Evolutionary conservation across 1,284 basidiomycete genomes (phyloP), one percentile per base, ranked within the genome.

Genomic region (Austropuccinia psidii): DNA sequence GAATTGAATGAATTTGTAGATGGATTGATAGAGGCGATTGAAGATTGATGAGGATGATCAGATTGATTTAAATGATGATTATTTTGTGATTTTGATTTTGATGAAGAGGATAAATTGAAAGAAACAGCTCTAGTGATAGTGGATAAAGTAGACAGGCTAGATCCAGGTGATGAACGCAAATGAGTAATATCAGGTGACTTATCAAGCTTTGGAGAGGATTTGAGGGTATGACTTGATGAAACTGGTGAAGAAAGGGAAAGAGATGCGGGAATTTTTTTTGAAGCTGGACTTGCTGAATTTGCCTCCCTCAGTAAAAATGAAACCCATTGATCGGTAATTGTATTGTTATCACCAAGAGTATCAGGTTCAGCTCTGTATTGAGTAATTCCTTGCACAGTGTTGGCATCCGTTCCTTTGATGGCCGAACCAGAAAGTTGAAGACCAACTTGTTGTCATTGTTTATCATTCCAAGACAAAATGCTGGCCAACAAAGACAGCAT

Each of bases 401-500:
- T n/a, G n/a, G n/a, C n/a, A 21, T 11, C 54, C 55, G 8, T 35
- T 24, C 43, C 39, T 55, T n/a, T 24, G 45, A 58, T 65, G 8
- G 78, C 74, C 21, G 78, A 74, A 6, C 82, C 83, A 9, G 82
- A 81, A 15, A 89, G 85, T 80, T 91, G 90, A 60, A 97, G 81
- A 0, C 95, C 95, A 0, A 94, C 95, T 75, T 87, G 89, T 80
- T 93, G 92, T 39, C 91, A 87, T 82, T 98, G 93, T 47, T 85
- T 83, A 75, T 98, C 94, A 57, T 85, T 85, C 95, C 96, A 99
- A 4, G 86, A 87, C 15, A 99, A 85, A 61, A 99, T 89, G 4
- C 91, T 90, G 1, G 90, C 86, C 5, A 99, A 86, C 0, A 99
- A 84, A 0, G 86, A 85, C 13, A 99, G 86, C 89, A 98, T 98